Conservation (phyloP, 352 stramenopile species). For the Pythium sukuiense region DNA sequence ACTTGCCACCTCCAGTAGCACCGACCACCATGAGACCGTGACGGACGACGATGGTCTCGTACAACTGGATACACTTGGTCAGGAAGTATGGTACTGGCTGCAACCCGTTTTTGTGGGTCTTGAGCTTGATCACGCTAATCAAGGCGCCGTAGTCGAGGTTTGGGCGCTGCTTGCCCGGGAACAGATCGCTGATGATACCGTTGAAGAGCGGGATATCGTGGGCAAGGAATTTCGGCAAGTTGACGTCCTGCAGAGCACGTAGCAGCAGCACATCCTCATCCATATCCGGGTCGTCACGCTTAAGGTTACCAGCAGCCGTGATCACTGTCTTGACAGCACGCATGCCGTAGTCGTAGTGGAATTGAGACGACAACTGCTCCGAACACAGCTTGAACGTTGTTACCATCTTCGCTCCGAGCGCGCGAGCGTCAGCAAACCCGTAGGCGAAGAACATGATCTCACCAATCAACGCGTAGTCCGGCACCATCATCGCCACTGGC, state of each 20-base stretch:
- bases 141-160: slow-evolving; percentile 87
- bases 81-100: slow-evolving; percentile 92
- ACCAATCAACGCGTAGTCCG: slow-evolving; percentile 88
- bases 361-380: slow-evolving; percentile 88
- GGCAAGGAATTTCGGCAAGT: slow-evolving; percentile 94
- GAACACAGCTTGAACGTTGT: slow-evolving; percentile 90
- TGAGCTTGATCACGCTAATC: slow-evolving; percentile 88
- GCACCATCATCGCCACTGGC: slow-evolving; percentile 91
- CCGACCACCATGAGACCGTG: slow-evolving; percentile 97
- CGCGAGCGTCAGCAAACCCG: slow-evolving; percentile 61
- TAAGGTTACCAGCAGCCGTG: slow-evolving; percentile 86
- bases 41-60: slow-evolving; percentile 93
- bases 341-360: slow-evolving; percentile 93
- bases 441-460: slow-evolving; percentile 93
- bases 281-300: slow-evolving; percentile 91
- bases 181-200: slow-evolving; percentile 95
- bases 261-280: slow-evolving; percentile 93
- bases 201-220: slow-evolving; percentile 96
- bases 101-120: slow-evolving; percentile 79
- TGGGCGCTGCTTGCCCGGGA: slow-evolving; percentile 89
- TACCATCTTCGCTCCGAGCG: slow-evolving; percentile 81
- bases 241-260: slow-evolving; percentile 94
- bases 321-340: slow-evolving; percentile 90
- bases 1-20: slow-evolving; percentile 90
- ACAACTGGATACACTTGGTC: slow-evolving; percentile 94